Conservation (phyloP, 1,139 yeast genomes). For the Geotrichum aggregatum region DNA sequence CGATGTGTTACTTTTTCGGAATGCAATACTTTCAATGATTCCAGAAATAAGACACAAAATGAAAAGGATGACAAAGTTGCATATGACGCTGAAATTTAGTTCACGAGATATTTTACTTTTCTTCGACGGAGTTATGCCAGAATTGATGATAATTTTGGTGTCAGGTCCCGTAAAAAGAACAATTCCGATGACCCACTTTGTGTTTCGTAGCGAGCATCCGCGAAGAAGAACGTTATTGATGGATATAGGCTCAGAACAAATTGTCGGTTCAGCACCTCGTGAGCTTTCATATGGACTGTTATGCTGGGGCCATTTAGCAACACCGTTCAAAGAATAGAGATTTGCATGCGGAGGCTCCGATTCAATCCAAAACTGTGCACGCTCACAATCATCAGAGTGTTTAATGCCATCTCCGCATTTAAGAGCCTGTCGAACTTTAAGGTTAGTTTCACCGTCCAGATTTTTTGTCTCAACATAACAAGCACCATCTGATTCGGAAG, state of each 20-base stretch:
- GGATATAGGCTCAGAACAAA: constrained; percentile 60
- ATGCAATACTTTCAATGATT: constrained; percentile 73
- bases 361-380: constrained; percentile 76
- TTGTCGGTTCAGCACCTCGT: constrained; percentile 25
- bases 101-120: constrained; percentile 78
- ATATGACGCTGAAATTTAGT: constrained; percentile 73
- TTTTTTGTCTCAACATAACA: constrained; percentile 93
- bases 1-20: constrained; percentile 51
- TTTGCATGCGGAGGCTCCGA: constrained; percentile 87
- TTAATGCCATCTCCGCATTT: constrained; percentile 61
- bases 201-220: constrained; percentile 62
- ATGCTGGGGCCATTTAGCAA: constrained; percentile 52
- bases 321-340: constrained; percentile 82
- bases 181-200: constrained; percentile 58
- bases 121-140: constrained; percentile 91
- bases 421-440: constrained; percentile 74
- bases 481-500: constrained; percentile 84
- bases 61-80: constrained; percentile 72
- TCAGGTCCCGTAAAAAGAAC: constrained; percentile 90
- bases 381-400: constrained; percentile 68
- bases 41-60: constrained; percentile 79
- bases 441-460: constrained; percentile 92
- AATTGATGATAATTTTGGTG: constrained; percentile 86
- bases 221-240: constrained; percentile 78
- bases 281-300: constrained; percentile 24